phyloP scores from a whole-genome alignment of 2,329 filamentous ascomycete species.

The Apiospora aurea region DNA sequence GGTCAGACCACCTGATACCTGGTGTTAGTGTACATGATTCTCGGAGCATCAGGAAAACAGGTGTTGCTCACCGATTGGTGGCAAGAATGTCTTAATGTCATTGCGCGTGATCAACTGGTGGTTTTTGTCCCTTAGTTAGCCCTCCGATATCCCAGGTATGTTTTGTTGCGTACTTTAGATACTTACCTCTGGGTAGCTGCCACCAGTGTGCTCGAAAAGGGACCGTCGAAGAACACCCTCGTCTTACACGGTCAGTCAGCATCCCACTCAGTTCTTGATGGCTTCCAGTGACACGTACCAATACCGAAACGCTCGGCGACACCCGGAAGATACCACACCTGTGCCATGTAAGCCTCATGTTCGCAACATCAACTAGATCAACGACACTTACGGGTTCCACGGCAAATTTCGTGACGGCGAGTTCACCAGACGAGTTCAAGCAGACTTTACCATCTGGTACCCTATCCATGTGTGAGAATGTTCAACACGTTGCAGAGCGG shows the following conservation, averaged over 20 bases:
- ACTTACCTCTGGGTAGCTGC: constrained; percentile 84
- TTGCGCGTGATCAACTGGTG: constrained; percentile 83
- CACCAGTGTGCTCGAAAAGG: constrained; percentile 93
- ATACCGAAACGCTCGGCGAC: constrained; percentile 95
- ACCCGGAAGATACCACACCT: constrained; percentile 82
- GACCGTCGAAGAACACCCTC: constrained; percentile 86
- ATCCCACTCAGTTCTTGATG: background rate
- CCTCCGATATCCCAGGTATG: background rate
- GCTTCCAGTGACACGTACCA: constrained; percentile 53
- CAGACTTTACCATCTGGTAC: constrained; percentile 87
- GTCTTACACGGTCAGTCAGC: constrained; percentile 57
- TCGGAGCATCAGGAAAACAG: background rate
- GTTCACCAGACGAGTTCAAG: constrained; percentile 82
- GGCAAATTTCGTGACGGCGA: constrained; percentile 94
- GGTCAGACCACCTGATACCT: constrained; percentile 74
- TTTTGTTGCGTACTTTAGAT: background rate
- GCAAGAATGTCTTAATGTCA: constrained; percentile 95
- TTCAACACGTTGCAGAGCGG: background rate
- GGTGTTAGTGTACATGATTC: constrained; percentile 7
- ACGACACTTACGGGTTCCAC: constrained; percentile 80
- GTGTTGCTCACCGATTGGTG: constrained; percentile 75
- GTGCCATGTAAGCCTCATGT: constrained; percentile 3
- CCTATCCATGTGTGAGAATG: constrained; percentile 42
- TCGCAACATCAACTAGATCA: background rate
- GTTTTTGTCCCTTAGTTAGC: constrained; percentile 2